Percentiles rank a stretch among this genome's conserved stretches.
Conservation (phyloP, 2,329 filamentous ascomycete species). For the Emericellopsis cladophorae region DNA sequence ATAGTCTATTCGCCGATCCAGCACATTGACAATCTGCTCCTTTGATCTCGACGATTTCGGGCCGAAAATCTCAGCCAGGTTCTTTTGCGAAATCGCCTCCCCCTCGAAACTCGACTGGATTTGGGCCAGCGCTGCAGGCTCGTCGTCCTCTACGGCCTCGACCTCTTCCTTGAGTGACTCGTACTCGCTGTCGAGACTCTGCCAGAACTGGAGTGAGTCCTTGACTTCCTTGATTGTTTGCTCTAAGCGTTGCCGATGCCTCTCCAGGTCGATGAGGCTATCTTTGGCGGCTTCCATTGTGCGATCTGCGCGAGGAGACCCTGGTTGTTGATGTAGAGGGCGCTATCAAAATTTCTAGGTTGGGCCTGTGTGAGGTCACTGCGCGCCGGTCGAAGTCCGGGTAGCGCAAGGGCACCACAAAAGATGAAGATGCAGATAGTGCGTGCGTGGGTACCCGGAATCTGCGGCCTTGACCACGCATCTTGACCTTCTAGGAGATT, state of each 20-base stretch:
- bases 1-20: conserved; percentile 72
- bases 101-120: conserved; percentile 49
- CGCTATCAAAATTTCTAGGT: conserved; percentile 3
- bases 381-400: too few species aligned
- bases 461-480: too few species aligned
- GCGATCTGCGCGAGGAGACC: conserved; percentile 1
- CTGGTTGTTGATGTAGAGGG: not conserved
- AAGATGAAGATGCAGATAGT: too few species aligned
- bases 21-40: conserved; percentile 43
- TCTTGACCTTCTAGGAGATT: too few species aligned
- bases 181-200: conserved; percentile 83
- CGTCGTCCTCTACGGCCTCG: conserved; percentile 33
- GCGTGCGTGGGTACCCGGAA: too few species aligned
- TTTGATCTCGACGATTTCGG: conserved; percentile 11
- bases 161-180: conserved; percentile 80
- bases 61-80: conserved; percentile 35
- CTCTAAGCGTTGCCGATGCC: conserved; percentile 63
- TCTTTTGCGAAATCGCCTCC: conserved; percentile 46
- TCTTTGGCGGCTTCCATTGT: conserved; percentile 29
- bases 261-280: conserved; percentile 57
- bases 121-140: conserved; percentile 38
- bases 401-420: too few species aligned
- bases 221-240: conserved; percentile 57
- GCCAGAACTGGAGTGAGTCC: conserved; percentile 75
- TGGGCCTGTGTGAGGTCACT: too few species aligned